phyloP scores from a whole-genome alignment of 202 grass and related monocot genomes.

The Musa balbisiana region DNA sequence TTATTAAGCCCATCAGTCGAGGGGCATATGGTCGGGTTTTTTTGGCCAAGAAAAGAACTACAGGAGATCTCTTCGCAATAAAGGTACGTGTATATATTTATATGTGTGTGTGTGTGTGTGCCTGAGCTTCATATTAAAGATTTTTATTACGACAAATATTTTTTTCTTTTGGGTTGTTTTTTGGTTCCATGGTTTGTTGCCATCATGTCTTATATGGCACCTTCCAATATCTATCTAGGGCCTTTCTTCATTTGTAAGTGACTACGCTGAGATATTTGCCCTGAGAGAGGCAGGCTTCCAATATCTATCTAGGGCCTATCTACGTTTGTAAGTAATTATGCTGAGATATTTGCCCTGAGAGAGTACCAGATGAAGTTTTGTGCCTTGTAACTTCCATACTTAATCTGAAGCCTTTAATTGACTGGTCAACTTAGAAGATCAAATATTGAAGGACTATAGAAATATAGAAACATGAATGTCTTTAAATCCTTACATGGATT shows the following conservation, averaged over 20 bases:
- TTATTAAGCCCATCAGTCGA: slow-evolving; percentile 96
- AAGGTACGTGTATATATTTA: slow-evolving; percentile 42
- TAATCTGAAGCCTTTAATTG: not conserved
- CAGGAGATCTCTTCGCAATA: slow-evolving; percentile 98
- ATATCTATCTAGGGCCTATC: not conserved
- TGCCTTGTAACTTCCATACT: too few relatives aligned
- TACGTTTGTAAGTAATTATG: not conserved
- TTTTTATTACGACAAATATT: not conserved
- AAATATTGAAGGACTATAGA: not conserved
- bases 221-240: not conserved
- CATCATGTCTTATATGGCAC: not conserved
- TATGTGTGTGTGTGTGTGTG: not conserved
- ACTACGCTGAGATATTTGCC: not conserved
- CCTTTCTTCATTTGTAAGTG: not conserved
- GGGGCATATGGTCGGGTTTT: slow-evolving; percentile 99
- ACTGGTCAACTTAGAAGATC: not conserved
- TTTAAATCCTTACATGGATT: too few relatives aligned
- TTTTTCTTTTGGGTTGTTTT: not conserved
- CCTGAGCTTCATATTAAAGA: not conserved
- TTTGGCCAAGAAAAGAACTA: slow-evolving; percentile 99
- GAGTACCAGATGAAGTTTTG: not conserved
- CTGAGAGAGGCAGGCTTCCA: not conserved
- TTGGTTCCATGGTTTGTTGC: not conserved
- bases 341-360: not conserved
- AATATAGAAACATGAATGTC: too few relatives aligned